These are phyloP conservation scores for Trichoderma lentiforme DNA, from an alignment of 2,329 filamentous ascomycete species.

Conservation along the genomic window DNA sequence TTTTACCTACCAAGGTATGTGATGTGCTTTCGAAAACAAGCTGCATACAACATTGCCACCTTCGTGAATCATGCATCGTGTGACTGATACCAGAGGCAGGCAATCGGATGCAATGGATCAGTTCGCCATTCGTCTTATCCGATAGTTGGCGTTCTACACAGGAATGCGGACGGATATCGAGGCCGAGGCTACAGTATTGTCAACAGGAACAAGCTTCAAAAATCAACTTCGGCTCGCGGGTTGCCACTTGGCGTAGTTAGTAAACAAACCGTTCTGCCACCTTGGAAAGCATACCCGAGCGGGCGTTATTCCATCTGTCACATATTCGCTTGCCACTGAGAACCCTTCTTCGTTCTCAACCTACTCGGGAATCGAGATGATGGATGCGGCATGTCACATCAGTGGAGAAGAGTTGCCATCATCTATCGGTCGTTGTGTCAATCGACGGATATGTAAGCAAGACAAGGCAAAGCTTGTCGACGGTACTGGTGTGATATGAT, in stretches of 20 bases:
- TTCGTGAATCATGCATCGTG: background rate
- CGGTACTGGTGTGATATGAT: background rate
- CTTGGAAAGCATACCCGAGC: background rate
- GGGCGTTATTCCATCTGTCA: background rate
- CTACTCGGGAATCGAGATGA: background rate
- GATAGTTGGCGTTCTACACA: background rate
- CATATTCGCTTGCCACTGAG: background rate
- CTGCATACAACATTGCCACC: background rate
- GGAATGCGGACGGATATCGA: background rate
- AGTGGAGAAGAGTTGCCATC: background rate
- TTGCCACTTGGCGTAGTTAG: background rate
- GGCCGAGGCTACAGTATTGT: background rate
- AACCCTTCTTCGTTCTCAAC: background rate
- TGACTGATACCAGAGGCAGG: background rate
- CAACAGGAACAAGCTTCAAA: background rate
- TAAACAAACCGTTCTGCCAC: background rate
- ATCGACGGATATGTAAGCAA: background rate
- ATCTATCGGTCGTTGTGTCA: background rate
- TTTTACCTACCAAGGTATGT: background rate
- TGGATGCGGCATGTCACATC: background rate
- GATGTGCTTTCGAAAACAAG: background rate
- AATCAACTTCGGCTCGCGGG: background rate
- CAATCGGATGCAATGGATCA: constrained; percentile 1
- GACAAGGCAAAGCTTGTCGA: background rate
- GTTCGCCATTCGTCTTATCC: background rate